Evolutionary conservation across 2,329 filamentous ascomycete species (phyloP), one percentile per base, ranked within the genome.

Genomic region (Fusarium marasasianum): DNA sequence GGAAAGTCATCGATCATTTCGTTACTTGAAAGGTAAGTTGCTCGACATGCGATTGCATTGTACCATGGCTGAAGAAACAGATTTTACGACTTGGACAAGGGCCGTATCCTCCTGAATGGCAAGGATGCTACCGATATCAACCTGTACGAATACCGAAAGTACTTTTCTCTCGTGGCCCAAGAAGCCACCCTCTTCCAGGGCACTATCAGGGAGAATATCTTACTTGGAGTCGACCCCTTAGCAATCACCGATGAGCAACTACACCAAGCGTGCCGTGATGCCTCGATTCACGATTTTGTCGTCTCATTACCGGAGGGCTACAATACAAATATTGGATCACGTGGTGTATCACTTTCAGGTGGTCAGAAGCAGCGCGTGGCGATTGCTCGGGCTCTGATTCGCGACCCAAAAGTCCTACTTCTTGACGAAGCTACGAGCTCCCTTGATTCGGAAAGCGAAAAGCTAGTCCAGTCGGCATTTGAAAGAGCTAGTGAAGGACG

Each of bases 371-470:
- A 94, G 82, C 88, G 92, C 24, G 81, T 94, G 13, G 88, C 90
- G 17, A 93, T 94, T 64, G 92, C 92, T 0, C 86, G 92, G 8
- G 92, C 92, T 4, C 84, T 94, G 3, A 87, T 92, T 6, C 86
- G 92, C 6, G 83, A 89, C n/a, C 92, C 92, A 0, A 84, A 88
- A 53, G 84, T 94, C 8, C 81, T 94, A 53, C 86, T 94, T 10
- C 86, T 94, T 9, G 92, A 94, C 78, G 93, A 94, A 82, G 92
- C 92, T 7, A 94, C 93, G 0, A 91, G 89, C 63, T 91, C 91
- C 12, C 85, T 94, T 8, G 92, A 94, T 77, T 90, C 87, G 5
- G 89, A 91, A 77, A 87, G 87, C 48, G 88, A 90, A 80, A 86
- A 88, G 79, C 83, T 90, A n/a, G 88, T 91, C 8, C 89, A 95